Evolutionary conservation across 2,329 filamentous ascomycete genomes (phyloP).

Genomic region (Xylaria sp.): DNA sequence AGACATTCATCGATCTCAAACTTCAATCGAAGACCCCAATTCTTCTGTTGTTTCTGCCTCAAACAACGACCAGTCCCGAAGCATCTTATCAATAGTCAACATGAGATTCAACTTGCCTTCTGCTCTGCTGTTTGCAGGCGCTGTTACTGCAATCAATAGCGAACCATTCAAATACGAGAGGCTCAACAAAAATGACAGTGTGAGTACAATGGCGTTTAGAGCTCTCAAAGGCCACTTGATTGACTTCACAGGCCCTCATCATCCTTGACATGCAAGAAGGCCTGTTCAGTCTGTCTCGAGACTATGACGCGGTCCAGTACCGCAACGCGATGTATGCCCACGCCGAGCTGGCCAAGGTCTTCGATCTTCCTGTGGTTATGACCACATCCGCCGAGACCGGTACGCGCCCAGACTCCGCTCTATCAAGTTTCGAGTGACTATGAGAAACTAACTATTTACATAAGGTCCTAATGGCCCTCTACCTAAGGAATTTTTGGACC

Average conservation of each 20-base stretch:
- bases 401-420: conserved; percentile 34
- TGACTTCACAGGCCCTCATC: conserved; percentile 60
- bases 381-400: conserved; percentile 74
- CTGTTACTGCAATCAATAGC: background rate
- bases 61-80: background rate
- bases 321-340: conserved; percentile 75
- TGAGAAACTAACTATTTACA: conserved; percentile 2
- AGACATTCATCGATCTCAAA: background rate
- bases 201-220: conserved; percentile 24
- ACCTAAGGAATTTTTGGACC: conserved; percentile 73
- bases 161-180: conserved; percentile 49
- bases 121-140: conserved; percentile 21
- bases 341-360: conserved; percentile 72
- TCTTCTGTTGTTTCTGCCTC: background rate
- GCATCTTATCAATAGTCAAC: conserved; percentile 9
- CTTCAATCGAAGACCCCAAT: background rate
- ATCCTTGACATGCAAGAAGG: conserved; percentile 71
- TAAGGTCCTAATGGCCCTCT: conserved; percentile 76
- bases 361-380: conserved; percentile 75
- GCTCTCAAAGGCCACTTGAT: conserved; percentile 39
- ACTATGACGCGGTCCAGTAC: conserved; percentile 74
- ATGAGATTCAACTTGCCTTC: conserved; percentile 24
- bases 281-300: conserved; percentile 69
- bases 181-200: conserved; percentile 51
- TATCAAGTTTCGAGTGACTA: background rate